Evolutionary conservation across 371 early-diverging fungal genomes (phyloP).

Genomic region (Mortierella sp.): DNA sequence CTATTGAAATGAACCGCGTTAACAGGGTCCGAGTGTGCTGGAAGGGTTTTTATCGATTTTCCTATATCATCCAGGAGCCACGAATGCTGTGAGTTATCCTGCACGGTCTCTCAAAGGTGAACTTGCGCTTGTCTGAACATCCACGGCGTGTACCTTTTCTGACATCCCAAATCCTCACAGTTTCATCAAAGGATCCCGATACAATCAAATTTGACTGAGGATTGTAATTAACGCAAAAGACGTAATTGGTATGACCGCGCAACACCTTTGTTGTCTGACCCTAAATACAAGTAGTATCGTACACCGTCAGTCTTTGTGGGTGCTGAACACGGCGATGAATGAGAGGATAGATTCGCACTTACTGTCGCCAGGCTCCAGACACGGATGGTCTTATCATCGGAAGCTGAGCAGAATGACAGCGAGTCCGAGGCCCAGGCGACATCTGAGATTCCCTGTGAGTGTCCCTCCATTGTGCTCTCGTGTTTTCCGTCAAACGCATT

Average conservation of each 20-base stretch:
- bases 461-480: slow-evolving; percentile 90
- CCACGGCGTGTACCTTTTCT: slow-evolving; percentile 89
- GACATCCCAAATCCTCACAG: slow-evolving; percentile 97
- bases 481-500: slow-evolving; percentile 88
- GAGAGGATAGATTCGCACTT: slow-evolving; percentile 13
- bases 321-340: not conserved
- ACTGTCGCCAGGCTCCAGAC: slow-evolving; percentile 89
- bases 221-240: slow-evolving; percentile 97
- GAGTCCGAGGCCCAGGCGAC: slow-evolving; percentile 96
- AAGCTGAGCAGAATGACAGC: slow-evolving; percentile 86
- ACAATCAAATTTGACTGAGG: slow-evolving; percentile 94
- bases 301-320: not conserved
- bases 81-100: not conserved
- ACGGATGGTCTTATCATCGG: slow-evolving; percentile 95
- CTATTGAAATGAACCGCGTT: slow-evolving; percentile 95
- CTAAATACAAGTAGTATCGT: slow-evolving; percentile 41
- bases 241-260: slow-evolving; percentile 94
- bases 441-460: slow-evolving; percentile 95
- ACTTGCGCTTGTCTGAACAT: no score
- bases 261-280: slow-evolving; percentile 82
- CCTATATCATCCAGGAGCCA: slow-evolving; percentile 54
- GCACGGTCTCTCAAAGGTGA: no score
- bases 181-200: slow-evolving; percentile 98
- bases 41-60: slow-evolving; percentile 89
- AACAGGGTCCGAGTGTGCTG: slow-evolving; percentile 97